These are phyloP conservation scores for Pythium myriotylum DNA, from an alignment of 352 stramenopile genomes.

Conservation along the genomic window DNA sequence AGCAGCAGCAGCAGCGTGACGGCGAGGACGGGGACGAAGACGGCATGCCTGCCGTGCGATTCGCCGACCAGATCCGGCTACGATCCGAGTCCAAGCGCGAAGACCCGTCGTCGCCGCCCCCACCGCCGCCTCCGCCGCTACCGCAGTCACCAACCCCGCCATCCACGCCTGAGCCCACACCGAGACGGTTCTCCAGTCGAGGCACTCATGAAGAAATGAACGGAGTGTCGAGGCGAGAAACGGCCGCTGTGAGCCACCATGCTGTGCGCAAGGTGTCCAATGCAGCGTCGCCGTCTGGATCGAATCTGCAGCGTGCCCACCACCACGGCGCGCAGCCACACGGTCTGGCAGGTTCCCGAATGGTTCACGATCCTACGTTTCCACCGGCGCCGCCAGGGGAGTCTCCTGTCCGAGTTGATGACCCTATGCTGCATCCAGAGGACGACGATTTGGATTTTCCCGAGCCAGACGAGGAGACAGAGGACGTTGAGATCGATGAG, in stretches of 20 bases:
- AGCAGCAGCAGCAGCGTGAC: neutral
- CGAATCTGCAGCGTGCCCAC: neutral
- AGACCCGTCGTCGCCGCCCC: neutral
- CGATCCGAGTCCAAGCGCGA: slow-evolving; percentile 20
- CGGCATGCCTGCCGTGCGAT: slow-evolving; percentile 19
- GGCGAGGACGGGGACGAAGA: slow-evolving; percentile 15
- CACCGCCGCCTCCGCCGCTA: slow-evolving; percentile 16
- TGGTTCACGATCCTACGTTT: neutral
- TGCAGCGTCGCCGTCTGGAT: neutral
- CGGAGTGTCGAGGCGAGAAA: neutral
- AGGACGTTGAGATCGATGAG: slow-evolving; percentile 13
- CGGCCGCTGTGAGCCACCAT: slow-evolving; percentile 3
- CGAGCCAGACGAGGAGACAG: slow-evolving; percentile 10
- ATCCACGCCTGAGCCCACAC: neutral
- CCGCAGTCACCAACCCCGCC: neutral
- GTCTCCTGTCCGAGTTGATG: neutral
- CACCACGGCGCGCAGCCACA: too few species aligned
- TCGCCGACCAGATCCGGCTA: slow-evolving; percentile 28
- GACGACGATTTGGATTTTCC: slow-evolving; percentile 14
- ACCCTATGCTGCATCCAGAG: slow-evolving; percentile 1
- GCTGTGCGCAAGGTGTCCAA: neutral
- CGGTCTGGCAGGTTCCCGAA: too few species aligned
- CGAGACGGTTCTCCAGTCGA: neutral
- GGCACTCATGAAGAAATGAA: neutral
- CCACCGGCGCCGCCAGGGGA: neutral